Evolutionary conservation across 2,329 filamentous ascomycete species (phyloP), one percentile per base, ranked within the genome.

Genomic region (Paraconiothyrium sp.): DNA sequence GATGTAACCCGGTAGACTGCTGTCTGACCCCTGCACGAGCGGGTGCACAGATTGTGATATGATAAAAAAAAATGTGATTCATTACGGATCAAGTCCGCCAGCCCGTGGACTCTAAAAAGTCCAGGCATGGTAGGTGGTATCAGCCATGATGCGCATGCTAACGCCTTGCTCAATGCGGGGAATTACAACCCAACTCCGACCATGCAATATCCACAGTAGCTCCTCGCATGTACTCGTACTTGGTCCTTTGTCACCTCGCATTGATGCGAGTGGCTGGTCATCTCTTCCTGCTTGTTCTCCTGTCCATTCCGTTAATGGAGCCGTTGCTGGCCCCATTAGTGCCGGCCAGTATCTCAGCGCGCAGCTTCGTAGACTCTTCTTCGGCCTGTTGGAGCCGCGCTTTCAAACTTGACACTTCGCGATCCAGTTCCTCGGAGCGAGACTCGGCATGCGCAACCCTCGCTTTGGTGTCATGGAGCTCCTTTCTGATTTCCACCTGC

Each of bases 161-260:
- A 54, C 49, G 34, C 49, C 49, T 54, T 41, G 50, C 50, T 54
- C 35, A 14, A 54, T 54, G 50, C 50, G 22, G 4, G 4, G n/a
- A 35, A 35, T 22, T 16, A n/a, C 11, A 22, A 54, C 11, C 35
- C 11, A 22, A 54, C 43, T 22, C 43, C 43, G 43, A 11, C n/a
- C 43, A 46, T 46, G 43, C 43, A 46, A 7, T 8, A n/a, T 41
- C 39, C 39, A 16, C 16, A 41, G 37, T 20, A 20, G 20, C 20
- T 20, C 20, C 20, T 20, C 20, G 20, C 20, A 20, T 20, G 20
- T 20, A 20, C 20, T 20, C 20, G 20, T 20, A 20, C 20, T 20
- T 20, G 20, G 20, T 20, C 20, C 20, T 20, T 20, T 20, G 20
- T 20, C 20, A 20, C 20, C 20, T 20, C 20, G 1, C 20, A 20